Evolutionary conservation across 2,329 filamentous ascomycete species (phyloP).

Genomic region (Phialophora tarda): DNA sequence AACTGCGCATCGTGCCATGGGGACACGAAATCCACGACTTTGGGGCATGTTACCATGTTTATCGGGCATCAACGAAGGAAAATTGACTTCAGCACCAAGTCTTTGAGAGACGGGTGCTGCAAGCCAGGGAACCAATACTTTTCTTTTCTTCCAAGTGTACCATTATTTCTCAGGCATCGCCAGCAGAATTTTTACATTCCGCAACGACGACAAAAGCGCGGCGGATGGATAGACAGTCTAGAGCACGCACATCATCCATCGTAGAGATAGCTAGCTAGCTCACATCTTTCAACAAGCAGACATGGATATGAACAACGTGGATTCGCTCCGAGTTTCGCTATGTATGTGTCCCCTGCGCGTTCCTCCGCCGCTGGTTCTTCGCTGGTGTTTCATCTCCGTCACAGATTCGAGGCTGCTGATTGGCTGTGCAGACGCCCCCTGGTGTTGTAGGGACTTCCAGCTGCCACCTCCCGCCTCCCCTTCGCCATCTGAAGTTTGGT

Average conservation of each 20-base stretch:
- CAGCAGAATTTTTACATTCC: not conserved
- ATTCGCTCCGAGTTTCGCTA: not conserved
- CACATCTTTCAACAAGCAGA: not conserved
- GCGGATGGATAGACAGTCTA: not conserved
- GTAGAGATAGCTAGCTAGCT: not conserved
- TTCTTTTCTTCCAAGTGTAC: not conserved
- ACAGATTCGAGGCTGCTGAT: slow-evolving; percentile 23
- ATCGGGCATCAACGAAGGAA: not conserved
- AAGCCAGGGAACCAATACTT: not conserved
- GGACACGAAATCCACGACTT: not conserved
- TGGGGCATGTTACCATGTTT: not conserved
- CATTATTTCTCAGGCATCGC: not conserved
- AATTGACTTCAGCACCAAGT: not conserved
- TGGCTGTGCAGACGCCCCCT: slow-evolving; percentile 17
- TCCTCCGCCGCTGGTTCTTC: not conserved
- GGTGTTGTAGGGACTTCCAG: not conserved
- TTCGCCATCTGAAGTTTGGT: not conserved
- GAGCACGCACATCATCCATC: not conserved
- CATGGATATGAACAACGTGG: not conserved
- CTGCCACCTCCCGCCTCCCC: not conserved
- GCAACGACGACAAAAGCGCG: not conserved
- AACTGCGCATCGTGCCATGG: not conserved
- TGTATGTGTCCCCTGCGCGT: not conserved
- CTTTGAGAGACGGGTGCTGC: too few species aligned
- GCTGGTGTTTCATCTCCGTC: slow-evolving; percentile 26